Conservation (phyloP, 2,329 filamentous ascomycete species). For the Tolypocladium paradoxum region DNA sequence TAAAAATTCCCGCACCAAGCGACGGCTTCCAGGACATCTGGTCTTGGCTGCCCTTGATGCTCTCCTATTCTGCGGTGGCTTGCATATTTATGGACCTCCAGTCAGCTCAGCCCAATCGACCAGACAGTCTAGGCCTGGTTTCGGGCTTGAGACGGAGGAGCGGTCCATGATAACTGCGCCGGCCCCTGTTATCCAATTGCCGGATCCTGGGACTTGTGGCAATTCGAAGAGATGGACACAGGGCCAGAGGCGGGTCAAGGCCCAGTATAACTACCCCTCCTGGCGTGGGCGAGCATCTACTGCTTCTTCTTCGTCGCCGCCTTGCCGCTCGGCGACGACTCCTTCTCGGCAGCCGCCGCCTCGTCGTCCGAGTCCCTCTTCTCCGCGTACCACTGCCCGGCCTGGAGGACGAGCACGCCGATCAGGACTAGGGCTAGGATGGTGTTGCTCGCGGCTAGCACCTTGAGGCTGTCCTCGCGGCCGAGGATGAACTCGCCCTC, state of each 20-base stretch:
- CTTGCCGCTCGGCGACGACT: slow-evolving; percentile 13
- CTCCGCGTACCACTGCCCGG: slow-evolving; percentile 97
- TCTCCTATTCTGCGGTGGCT: background rate
- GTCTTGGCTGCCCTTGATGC: background rate
- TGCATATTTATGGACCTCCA: background rate
- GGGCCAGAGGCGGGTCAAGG: background rate
- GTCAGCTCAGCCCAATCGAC: background rate
- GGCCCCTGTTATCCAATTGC: background rate
- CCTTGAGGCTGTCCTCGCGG: slow-evolving; percentile 80
- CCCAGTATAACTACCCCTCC: background rate
- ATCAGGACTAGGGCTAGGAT: slow-evolving; percentile 88
- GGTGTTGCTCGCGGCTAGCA: slow-evolving; percentile 88
- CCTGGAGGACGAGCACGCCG: slow-evolving; percentile 85
- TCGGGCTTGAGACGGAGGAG: background rate
- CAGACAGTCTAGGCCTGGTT: background rate
- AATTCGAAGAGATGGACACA: background rate
- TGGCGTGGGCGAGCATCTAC: slow-evolving; percentile 6
- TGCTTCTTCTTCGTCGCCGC: slow-evolving; percentile 26
- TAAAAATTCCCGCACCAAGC: slow-evolving; percentile 1
- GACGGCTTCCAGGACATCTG: background rate
- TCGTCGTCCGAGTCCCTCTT: slow-evolving; percentile 78
- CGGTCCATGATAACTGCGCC: background rate
- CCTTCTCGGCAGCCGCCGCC: slow-evolving; percentile 44
- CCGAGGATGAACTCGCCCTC: slow-evolving; percentile 60
- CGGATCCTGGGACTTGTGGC: background rate